A percentile compares a stretch with the other conserved stretches of the same genome.
Conservation (phyloP, 164 flowering plant species). For the Chloranthus sessilifolius region DNA sequence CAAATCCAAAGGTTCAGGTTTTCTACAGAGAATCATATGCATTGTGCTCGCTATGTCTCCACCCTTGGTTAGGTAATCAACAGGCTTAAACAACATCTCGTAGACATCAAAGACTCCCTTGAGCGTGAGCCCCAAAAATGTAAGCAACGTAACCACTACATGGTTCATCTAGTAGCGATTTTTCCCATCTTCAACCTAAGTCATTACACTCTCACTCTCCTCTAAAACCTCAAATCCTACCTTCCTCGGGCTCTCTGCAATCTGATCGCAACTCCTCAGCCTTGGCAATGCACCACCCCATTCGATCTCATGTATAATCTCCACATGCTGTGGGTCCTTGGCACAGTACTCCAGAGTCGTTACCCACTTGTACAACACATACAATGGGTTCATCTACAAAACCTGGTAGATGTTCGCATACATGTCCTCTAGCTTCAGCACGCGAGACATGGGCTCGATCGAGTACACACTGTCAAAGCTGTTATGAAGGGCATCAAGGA, state of each 20-base stretch:
- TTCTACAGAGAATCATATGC: constrained; percentile 87
- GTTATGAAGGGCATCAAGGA: constrained; percentile 74
- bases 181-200: constrained; percentile 79
- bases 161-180: constrained; percentile 96
- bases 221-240: constrained; percentile 83
- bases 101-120: constrained; percentile 82
- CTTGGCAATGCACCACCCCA: constrained; percentile 91
- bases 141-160: constrained; percentile 47
- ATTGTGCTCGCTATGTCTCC: constrained; percentile 84
- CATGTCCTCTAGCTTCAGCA: constrained; percentile 80
- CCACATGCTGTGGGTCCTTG: constrained; percentile 60
- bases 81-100: constrained; percentile 80
- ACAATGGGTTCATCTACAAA: constrained; percentile 69
- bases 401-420: constrained; percentile 82
- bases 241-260: constrained; percentile 58
- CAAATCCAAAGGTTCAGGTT: constrained; percentile 35
- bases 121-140: constrained; percentile 74
- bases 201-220: constrained; percentile 87
- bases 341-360: constrained; percentile 54
- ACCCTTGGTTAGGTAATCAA: constrained; percentile 61
- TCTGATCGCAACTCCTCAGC: constrained; percentile 48
- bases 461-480: constrained; percentile 89
- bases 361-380: constrained; percentile 91
- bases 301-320: constrained; percentile 80
- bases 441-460: constrained; percentile 92